Evolutionary conservation across 257 asterid species (phyloP).

Genomic region (Solanum chiquidenum): DNA sequence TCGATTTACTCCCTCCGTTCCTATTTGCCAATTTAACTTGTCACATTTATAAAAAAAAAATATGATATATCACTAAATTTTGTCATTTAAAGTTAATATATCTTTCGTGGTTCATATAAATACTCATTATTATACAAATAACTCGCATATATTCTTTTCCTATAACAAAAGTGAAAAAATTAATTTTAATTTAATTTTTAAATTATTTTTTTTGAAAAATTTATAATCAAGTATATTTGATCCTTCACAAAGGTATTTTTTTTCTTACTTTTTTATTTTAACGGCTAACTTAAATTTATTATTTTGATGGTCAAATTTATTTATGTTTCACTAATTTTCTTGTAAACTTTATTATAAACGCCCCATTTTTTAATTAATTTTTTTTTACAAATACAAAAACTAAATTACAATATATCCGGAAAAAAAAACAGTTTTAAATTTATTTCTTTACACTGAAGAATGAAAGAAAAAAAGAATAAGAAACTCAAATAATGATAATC

Average conservation of each 20-base stretch:
- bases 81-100: too few species aligned
- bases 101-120: too few species aligned
- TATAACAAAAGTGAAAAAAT: background rate
- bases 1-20: background rate
- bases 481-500: background rate
- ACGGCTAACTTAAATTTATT: too few species aligned
- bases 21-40: background rate
- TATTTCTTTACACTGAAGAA: background rate
- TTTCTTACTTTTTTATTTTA: too few species aligned
- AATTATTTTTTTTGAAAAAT: background rate
- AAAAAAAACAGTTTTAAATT: background rate
- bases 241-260: background rate
- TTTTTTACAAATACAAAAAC: too few species aligned
- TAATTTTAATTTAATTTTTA: too few species aligned
- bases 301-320: background rate
- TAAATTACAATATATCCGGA: background rate
- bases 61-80: too few species aligned
- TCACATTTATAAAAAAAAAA: background rate
- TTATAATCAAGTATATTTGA: background rate
- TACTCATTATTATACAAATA: too few species aligned
- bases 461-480: background rate
- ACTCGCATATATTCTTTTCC: too few species aligned
- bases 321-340: background rate
- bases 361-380: background rate
- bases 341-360: too few species aligned